Evolutionary conservation across 345 rosid genomes (phyloP).

Genomic region (Dimocarpus longan): DNA sequence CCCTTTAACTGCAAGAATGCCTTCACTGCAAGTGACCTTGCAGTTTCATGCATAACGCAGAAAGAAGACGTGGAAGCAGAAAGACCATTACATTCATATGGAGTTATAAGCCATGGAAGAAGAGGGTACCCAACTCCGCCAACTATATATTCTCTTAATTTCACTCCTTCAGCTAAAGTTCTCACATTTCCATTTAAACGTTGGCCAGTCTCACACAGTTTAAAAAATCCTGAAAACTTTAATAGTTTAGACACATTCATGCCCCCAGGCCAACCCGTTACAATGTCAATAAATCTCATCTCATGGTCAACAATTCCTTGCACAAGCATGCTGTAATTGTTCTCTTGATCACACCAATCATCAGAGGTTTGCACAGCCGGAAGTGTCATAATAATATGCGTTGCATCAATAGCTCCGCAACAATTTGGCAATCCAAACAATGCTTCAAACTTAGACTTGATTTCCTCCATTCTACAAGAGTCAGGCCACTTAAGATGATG

Average conservation of each 20-base stretch:
- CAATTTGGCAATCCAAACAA: constrained; percentile 80
- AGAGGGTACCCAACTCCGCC: constrained; percentile 85
- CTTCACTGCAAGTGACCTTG: constrained; percentile 68
- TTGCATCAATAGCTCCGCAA: constrained; percentile 88
- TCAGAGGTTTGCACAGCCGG: constrained; percentile 94
- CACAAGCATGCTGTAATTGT: constrained; percentile 84
- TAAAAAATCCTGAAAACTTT: constrained; percentile 79
- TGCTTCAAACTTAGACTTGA: constrained; percentile 66
- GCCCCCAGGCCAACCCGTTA: constrained; percentile 97
- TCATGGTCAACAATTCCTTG: constrained; percentile 90
- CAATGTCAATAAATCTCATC: constrained; percentile 88
- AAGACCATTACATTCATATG: constrained; percentile 44
- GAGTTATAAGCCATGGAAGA: constrained; percentile 92
- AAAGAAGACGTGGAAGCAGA: constrained; percentile 42
- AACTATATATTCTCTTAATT: constrained; percentile 72
- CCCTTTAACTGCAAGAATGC: constrained; percentile 81
- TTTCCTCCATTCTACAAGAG: constrained; percentile 54
- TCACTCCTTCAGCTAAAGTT: constrained; percentile 38
- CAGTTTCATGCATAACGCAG: constrained; percentile 57
- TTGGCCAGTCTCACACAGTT: constrained; percentile 62
- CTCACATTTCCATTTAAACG: constrained; percentile 59
- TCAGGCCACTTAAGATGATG: constrained; percentile 94
- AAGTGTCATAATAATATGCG: constrained; percentile 89
- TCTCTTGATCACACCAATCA: constrained; percentile 93
- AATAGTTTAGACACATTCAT: constrained; percentile 67